Base-by-base conservation (phyloP, 495 filamentous ascomycete genomes). In the Trichoderma gamsii region DNA sequence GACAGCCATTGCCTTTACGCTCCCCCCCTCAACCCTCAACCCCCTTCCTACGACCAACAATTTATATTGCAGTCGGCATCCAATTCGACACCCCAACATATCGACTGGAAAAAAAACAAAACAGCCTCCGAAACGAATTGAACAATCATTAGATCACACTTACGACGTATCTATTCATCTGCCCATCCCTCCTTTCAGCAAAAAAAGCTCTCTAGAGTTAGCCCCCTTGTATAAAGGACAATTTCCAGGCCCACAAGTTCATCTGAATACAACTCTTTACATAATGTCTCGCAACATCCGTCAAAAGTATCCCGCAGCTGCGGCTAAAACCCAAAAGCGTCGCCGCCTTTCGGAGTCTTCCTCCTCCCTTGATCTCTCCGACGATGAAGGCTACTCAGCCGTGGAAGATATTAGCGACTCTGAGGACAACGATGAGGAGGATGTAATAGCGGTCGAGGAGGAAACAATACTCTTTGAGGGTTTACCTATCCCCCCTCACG, bases 341-440 rank as follows among this genome's bases (percentile, higher is more conserved):
- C 65, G 77, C 69, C 76, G 75, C 43, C 76, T 70, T 66, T 81
- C 78, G 38, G 78, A 78, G 70, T 71, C 75, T 25, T 79, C 79
- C 63, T 80, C 79, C 13, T 83, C 81, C 0, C 73, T 82, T 64
- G 75, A 82, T 71, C 80, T 84, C 41, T 85, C 87, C 7, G 86
- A 90, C 69, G 88, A 92, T 67, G 88, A 89, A 67, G 84, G 83
- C 61, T 90, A 90, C 73, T 88, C 87, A 16, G 90, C 82, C 21
- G 87, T 94, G 43, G 88, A 93, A 71, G 85, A 90, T 46, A 89
- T 96, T 69, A 89, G 85, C 67, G 91, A 93, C 63, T 89, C 84
- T 11, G 89, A 91, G 69, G 89, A 90, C 65, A 77, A 81, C 67
- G 89, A 92, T 75, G 89, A 92, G 71, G 83, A 87, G 73, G 86